phyloP scores from a whole-genome alignment of 1,284 basidiomycete genomes.

The Cryptococcus sp. region DNA sequence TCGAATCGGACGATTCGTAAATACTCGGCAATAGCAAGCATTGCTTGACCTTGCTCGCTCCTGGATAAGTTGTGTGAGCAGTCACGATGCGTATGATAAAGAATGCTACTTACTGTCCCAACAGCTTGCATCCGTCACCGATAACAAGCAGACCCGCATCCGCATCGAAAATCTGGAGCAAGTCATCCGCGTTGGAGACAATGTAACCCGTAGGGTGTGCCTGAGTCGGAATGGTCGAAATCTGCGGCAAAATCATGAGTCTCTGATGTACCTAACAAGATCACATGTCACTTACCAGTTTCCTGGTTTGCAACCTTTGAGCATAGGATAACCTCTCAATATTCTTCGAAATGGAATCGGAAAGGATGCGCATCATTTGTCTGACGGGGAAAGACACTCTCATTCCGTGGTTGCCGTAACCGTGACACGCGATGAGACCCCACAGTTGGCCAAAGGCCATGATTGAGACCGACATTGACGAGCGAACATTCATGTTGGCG shows the following conservation, averaged over 20 bases:
- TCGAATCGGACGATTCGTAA: conserved; percentile 74
- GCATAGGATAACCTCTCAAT: conserved; percentile 81
- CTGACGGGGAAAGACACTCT: conserved; percentile 81
- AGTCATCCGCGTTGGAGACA: conserved; percentile 80
- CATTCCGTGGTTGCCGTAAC: conserved; percentile 75
- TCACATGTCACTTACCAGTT: conserved; percentile 59
- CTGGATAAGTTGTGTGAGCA: conserved; percentile 45
- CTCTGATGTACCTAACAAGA: background rate
- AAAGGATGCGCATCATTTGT: conserved; percentile 77
- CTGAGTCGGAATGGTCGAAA: conserved; percentile 74
- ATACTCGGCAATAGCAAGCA: conserved; percentile 80
- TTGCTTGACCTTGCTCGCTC: conserved; percentile 74
- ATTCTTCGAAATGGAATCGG: conserved; percentile 79
- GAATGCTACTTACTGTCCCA: conserved; percentile 59
- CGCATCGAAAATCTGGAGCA: conserved; percentile 78
- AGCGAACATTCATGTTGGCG: conserved; percentile 76
- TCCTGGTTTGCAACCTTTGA: conserved; percentile 72
- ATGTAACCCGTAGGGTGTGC: conserved; percentile 79
- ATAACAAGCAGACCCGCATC: conserved; percentile 83
- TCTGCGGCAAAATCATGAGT: conserved; percentile 53
- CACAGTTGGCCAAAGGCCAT: conserved; percentile 80
- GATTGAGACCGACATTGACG: conserved; percentile 85
- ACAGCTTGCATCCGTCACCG: conserved; percentile 80
- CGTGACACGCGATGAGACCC: conserved; percentile 83
- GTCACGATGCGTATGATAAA: background rate